Base-by-base conservation (phyloP, 768 basidiomycete species). In the Trametes cubensis region DNA sequence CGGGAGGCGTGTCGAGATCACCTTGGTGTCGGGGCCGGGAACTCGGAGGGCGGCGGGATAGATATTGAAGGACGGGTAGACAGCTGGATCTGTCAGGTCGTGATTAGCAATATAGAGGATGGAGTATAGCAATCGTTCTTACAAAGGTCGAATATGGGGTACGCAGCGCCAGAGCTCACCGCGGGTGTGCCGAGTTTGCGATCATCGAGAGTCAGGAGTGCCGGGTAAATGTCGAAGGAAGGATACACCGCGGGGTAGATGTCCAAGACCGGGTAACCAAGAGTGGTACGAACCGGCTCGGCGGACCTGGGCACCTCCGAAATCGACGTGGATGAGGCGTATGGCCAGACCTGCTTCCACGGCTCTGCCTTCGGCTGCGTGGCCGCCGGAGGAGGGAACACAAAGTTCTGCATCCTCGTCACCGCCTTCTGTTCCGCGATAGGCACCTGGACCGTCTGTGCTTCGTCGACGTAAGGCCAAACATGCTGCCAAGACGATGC, bases 181-280 rank as follows among this genome's bases (percentile, higher is more conserved):
- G 54, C 45, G 14, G 50, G 50, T 2, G 73, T 67, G 44, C 52
- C 28, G 30, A 62, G 47, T 21, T 50, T 61, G 15, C 42, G 58
- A 23, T 55, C 54, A 18, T 59, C 58, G 15, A 58, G 10, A 28
- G 51, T 54, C 34, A 57, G 45, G 10, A 67, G 50, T 14, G 66
- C 44, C 6, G 75, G 73, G 61, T 81, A 80, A 28, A 79, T 74
- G 25, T 59, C 62, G 58, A 75, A 58, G 20, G 78, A 67, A 15
- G 81, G 79, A 69, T 83, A 82, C 47, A 73, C 68, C 55, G 75
- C 69, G 53, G 70, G 69, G 67, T 80, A 78, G 79, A 68, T 23
- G 63, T 69, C 67, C 66, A 72, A 20, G 39, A 55, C 47, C 56
- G 65, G 44, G 50, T 61, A 67, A 54, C 66, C 45, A 48, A 60